phyloP scores from a whole-genome alignment of 2,329 filamentous ascomycete genomes.

The Calonectria crousiana region DNA sequence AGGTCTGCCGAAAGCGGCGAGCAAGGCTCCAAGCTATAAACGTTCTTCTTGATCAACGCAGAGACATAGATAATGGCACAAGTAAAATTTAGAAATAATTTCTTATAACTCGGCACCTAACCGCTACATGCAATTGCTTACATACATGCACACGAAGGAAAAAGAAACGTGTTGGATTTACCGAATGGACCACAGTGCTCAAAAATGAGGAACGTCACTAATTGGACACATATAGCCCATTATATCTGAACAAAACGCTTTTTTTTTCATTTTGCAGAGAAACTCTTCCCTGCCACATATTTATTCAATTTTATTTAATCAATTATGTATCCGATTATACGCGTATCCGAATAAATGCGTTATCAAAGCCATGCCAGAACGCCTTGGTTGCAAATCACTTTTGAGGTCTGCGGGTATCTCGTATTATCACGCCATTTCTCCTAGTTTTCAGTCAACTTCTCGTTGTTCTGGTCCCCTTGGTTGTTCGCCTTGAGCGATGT shows the following conservation, averaged over 20 bases:
- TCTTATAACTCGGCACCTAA: not conserved
- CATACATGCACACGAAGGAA: not conserved
- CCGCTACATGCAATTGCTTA: not conserved
- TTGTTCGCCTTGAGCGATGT: conserved; percentile 53
- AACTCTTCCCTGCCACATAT: not conserved
- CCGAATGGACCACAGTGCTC: too few species aligned
- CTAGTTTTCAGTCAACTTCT: conserved; percentile 17
- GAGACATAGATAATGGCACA: not conserved
- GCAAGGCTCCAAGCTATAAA: conserved; percentile 19
- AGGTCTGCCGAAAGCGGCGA: conserved; percentile 34
- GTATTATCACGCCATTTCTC: not conserved
- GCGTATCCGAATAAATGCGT: not conserved
- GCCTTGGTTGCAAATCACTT: not conserved
- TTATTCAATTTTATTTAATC: not conserved
- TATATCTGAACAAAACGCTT: too few species aligned
- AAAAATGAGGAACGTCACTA: too few species aligned
- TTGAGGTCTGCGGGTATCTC: conserved; percentile 8
- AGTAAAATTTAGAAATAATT: conserved; percentile 1
- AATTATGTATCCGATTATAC: not conserved
- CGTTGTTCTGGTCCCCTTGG: conserved; percentile 36
- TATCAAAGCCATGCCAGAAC: not conserved
- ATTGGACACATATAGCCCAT: too few species aligned
- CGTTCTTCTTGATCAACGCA: not conserved
- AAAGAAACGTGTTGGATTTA: too few species aligned
- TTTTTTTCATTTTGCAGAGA: not conserved